A percentile compares a stretch with the other conserved stretches of the same genome.
Evolutionary conservation across 257 asterid species (phyloP).

Genomic region (Solanum bukasovii): DNA sequence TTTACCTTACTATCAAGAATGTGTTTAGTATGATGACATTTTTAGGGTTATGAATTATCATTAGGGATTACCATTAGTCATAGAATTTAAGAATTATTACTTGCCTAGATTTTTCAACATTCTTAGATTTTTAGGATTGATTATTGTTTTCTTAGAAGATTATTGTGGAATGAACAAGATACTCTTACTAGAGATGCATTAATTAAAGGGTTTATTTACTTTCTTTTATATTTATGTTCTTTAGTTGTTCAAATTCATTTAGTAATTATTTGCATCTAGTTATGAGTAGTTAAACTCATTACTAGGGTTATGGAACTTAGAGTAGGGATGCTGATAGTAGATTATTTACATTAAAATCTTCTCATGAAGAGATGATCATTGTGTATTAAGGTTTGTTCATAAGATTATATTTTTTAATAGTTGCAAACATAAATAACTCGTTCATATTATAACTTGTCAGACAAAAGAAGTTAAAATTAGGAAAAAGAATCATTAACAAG

Average conservation of each 20-base stretch:
- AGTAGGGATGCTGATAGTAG: neutral
- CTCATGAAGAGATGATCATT: neutral
- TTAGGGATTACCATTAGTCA: neutral
- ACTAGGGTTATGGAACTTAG: neutral
- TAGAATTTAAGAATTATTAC: too few relatives aligned
- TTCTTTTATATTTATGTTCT: too few relatives aligned
- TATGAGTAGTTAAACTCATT: neutral
- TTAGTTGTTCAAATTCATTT: neutral
- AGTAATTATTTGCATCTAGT: neutral
- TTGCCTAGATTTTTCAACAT: neutral
- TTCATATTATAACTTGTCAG: neutral
- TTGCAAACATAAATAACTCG: neutral
- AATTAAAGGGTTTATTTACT: neutral
- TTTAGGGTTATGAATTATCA: neutral
- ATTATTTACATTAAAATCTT: neutral
- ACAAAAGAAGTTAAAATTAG: too few relatives aligned
- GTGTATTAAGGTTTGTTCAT: neutral
- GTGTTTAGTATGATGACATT: too few relatives aligned
- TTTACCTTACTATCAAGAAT: too few relatives aligned
- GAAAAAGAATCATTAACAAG: too few relatives aligned
- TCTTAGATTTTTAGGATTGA: too few relatives aligned
- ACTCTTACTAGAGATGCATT: neutral
- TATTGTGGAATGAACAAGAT: too few relatives aligned
- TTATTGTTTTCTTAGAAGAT: neutral
- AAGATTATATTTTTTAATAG: too few relatives aligned